Evolutionary conservation across 2,329 filamentous ascomycete species (phyloP).

Genomic region (Sclerotinia spermophila): DNA sequence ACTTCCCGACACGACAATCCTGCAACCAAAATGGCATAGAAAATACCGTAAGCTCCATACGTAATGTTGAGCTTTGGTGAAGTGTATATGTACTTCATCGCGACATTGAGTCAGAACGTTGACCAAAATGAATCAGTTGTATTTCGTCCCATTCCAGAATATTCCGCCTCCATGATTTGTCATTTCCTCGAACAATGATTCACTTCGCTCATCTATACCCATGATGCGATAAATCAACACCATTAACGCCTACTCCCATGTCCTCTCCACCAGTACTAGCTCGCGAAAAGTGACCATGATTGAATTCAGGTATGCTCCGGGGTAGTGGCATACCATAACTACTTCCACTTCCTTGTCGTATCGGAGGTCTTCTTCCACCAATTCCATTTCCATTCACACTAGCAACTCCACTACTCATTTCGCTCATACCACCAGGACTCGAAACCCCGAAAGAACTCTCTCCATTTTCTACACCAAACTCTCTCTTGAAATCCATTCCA

Average conservation of each 20-base stretch:
- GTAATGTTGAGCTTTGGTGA: neutral
- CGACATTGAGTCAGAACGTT: neutral
- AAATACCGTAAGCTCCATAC: neutral
- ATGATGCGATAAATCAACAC: slow-evolving; percentile 2
- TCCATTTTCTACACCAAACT: slow-evolving; percentile 7
- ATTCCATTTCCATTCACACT: slow-evolving; percentile 13
- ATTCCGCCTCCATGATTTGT: neutral
- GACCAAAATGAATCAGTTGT: neutral
- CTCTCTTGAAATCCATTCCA: slow-evolving; percentile 18
- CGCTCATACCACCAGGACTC: slow-evolving; percentile 9
- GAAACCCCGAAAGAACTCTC: slow-evolving; percentile 1
- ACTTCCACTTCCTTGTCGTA: slow-evolving; percentile 17
- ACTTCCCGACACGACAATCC: neutral
- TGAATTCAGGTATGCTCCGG: slow-evolving; percentile 15
- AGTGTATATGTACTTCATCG: neutral
- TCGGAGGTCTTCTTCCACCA: slow-evolving; percentile 15
- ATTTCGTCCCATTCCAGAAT: neutral
- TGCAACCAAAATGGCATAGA: neutral
- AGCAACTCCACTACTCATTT: slow-evolving; percentile 8
- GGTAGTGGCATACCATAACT: slow-evolving; percentile 18
- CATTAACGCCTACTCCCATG: slow-evolving; percentile 5
- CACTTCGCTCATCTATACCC: neutral
- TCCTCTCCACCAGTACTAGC: neutral
- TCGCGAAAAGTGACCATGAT: slow-evolving; percentile 13
- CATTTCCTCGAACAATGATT: neutral